Base-by-base conservation (phyloP, 805 yeast genomes). In the Candida maesae region DNA sequence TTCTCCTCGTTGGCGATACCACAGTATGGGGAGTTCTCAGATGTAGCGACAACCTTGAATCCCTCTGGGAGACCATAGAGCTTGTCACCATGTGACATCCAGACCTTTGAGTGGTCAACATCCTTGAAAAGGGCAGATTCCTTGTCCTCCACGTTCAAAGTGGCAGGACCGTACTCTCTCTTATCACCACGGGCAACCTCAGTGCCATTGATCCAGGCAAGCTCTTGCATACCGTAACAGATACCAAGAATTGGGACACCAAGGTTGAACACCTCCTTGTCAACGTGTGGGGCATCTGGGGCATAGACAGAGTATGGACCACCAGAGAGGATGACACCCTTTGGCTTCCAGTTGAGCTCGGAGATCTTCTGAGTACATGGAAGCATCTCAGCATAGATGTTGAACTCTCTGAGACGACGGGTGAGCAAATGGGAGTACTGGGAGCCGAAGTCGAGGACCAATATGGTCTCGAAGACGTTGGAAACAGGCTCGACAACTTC, bases 31-130 rank as follows among this genome's bases (percentile, higher is more conserved):
- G 98, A 93, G 77, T 93, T 93, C 54, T 76, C 87, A 41, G 96
- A 84, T 32, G 88, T 80, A 41, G 97, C 99, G 47, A 90, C 88
- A 46, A 84, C 78, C 64, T 82, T 79, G 77, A 79, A 93, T 29
- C 95, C 96, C 33, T 76, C 74, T 57, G 99, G 99, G 54, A 93
- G 76, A 39, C 91, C 85, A 57, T 80, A 81, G 59, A 93, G 76
- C 74, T 93, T 93, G 70, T 93, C 99, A 61, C 96, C 96, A 67
- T 93, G 99, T 36, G 98, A 90, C 99, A 93, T 93, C 99, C 99
- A 93, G 48, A 93, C 97, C 64, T 84, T 90, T 45, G 95, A 88
- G 71, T 93, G 84, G 66, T 89, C 95, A 55, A 93, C 87, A 47
- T 83, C 96, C 49, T 80, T 73, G 68, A 93, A 93, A 49, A 93